phyloP scores from a whole-genome alignment of 495 filamentous ascomycete species.

The Aspergillus ostianus region DNA sequence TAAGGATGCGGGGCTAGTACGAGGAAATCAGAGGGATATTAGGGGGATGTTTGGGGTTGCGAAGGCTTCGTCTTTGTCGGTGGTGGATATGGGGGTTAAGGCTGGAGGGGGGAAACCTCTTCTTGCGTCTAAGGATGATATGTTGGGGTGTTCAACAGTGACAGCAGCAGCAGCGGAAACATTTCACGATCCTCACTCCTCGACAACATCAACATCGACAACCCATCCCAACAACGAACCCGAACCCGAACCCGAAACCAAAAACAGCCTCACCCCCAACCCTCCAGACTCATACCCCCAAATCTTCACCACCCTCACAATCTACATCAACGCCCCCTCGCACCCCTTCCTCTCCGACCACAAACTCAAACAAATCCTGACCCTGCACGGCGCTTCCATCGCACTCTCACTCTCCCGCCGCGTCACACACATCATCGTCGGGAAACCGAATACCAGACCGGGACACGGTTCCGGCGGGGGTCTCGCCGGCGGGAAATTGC shows the following conservation, averaged over 20 bases:
- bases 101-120: neutral
- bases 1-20: constrained; percentile 10
- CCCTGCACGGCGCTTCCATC: constrained; percentile 66
- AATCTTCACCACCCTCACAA: constrained; percentile 64
- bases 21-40: constrained; percentile 38
- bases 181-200: no score
- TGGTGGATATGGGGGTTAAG: constrained; percentile 5
- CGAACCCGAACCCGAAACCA: neutral
- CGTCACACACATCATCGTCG: constrained; percentile 87
- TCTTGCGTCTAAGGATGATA: neutral
- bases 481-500: constrained; percentile 74
- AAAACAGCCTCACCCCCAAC: neutral
- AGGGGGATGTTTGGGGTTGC: constrained; percentile 35
- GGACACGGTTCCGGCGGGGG: constrained; percentile 62
- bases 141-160: no score
- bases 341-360: constrained; percentile 80
- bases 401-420: constrained; percentile 67
- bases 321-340: constrained; percentile 91
- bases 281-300: constrained; percentile 4
- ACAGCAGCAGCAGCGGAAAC: no score
- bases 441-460: constrained; percentile 48
- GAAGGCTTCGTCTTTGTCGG: constrained; percentile 25
- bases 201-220: neutral
- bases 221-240: neutral
- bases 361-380: constrained; percentile 75